Percentiles rank a stretch among this genome's conserved stretches.
phyloP scores from a whole-genome alignment of 1,139 yeast species.

The Debaryomyces udenii region DNA sequence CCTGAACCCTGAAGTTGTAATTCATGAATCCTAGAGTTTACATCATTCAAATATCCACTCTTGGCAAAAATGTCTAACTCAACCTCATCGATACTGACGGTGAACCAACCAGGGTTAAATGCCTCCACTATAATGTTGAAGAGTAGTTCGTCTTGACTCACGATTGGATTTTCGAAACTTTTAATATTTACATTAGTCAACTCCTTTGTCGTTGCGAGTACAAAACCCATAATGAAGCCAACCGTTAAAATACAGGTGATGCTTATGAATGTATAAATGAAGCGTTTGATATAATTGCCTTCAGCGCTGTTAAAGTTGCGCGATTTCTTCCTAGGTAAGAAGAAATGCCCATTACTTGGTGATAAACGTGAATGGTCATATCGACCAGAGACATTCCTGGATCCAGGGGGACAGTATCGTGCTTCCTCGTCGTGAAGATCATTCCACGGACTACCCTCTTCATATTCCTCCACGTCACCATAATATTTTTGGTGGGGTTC shows the following conservation, averaged over 20 bases:
- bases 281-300: constrained; percentile 47
- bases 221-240: constrained; percentile 82
- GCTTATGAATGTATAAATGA: constrained; percentile 58
- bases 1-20: constrained; percentile 12
- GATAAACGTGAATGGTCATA: constrained; percentile 23
- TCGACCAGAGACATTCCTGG: constrained; percentile 15
- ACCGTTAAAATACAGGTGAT: constrained; percentile 58
- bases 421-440: constrained; percentile 10
- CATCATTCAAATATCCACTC: constrained; percentile 52
- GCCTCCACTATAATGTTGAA: constrained; percentile 80
- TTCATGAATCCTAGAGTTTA: neutral
- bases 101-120: constrained; percentile 83
- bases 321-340: constrained; percentile 36
- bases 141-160: constrained; percentile 82
- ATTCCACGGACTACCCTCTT: constrained; percentile 32
- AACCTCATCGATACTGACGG: constrained; percentile 64
- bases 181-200: constrained; percentile 65
- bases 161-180: constrained; percentile 68
- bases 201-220: constrained; percentile 86
- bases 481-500: constrained; percentile 35
- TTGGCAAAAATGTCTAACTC: constrained; percentile 89
- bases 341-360: constrained; percentile 27
- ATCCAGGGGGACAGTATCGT: constrained; percentile 5
- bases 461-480: constrained; percentile 46
- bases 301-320: constrained; percentile 25